Conservation (phyloP, 306 rosid genomes). For the Medicago lupulina region DNA sequence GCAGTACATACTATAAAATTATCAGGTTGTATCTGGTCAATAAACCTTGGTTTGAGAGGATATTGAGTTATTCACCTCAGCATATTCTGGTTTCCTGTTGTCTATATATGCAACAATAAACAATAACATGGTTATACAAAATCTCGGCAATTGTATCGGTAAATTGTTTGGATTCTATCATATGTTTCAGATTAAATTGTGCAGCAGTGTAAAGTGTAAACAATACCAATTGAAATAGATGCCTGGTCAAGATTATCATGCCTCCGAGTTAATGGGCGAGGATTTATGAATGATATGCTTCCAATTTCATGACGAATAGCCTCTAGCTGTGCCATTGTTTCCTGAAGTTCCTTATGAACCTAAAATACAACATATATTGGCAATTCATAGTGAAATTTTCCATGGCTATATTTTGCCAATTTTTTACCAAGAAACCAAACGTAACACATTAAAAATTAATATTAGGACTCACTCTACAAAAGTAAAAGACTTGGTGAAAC, state of each 20-base stretch:
- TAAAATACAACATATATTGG: conserved; percentile 34
- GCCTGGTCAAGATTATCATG: conserved; percentile 57
- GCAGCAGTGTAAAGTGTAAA: conserved; percentile 20
- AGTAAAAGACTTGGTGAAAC: conserved; percentile 8
- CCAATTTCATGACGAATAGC: conserved; percentile 86
- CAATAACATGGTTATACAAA: conserved; percentile 34
- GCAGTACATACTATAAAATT: neutral
- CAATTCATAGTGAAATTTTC: neutral
- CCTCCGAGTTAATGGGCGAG: conserved; percentile 72
- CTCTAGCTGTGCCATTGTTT: conserved; percentile 79
- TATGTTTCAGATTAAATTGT: neutral
- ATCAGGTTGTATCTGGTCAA: conserved; percentile 28
- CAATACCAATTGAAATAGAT: conserved; percentile 44
- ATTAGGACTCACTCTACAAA: too few relatives aligned
- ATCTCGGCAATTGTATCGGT: conserved; percentile 2
- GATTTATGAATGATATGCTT: conserved; percentile 65
- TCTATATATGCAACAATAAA: conserved; percentile 32
- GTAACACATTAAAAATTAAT: too few relatives aligned
- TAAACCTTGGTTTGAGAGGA: conserved; percentile 44
- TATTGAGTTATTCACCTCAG: conserved; percentile 31
- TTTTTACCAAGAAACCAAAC: too few relatives aligned
- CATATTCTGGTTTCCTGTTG: conserved; percentile 37
- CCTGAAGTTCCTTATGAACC: conserved; percentile 94
- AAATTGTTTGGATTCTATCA: conserved; percentile 1
- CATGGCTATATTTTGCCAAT: too few relatives aligned